These are phyloP conservation scores for Sodiomyces alkalinus DNA, from an alignment of 2,329 filamentous ascomycete species.

Conservation along the genomic window DNA sequence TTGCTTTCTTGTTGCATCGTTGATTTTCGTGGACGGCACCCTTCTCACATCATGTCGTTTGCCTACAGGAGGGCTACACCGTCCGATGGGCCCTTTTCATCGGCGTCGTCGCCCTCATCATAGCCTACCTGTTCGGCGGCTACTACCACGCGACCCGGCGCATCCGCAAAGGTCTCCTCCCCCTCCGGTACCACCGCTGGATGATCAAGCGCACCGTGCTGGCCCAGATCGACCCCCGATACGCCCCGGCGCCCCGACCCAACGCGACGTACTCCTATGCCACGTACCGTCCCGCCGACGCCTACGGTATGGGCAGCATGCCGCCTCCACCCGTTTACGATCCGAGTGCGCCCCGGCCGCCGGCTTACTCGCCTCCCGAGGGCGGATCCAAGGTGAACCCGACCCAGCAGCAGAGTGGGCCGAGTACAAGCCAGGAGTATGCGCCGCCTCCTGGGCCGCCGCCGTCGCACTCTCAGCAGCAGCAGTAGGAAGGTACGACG, in stretches of 20 bases:
- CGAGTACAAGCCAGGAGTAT: conserved; percentile 9
- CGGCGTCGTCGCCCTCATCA: conserved; percentile 40
- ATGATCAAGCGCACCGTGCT: conserved; percentile 32
- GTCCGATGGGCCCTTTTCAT: conserved; percentile 60
- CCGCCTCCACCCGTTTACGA: conserved; percentile 42
- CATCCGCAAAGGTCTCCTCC: conserved; percentile 47
- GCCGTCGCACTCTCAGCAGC: too few relatives aligned
- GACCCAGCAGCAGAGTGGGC: conserved; percentile 21
- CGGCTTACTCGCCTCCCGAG: conserved; percentile 36
- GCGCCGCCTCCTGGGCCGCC: conserved; percentile 34
- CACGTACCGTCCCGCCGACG: conserved; percentile 11
- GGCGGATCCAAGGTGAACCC: conserved; percentile 39
- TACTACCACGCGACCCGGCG: conserved; percentile 55
- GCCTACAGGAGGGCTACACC: conserved; percentile 40
- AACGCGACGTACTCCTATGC: conserved; percentile 18
- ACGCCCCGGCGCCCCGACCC: conserved; percentile 26
- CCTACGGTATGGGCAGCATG: conserved; percentile 35
- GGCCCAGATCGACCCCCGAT: conserved; percentile 31
- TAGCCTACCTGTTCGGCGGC: conserved; percentile 49
- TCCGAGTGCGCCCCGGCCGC: conserved; percentile 32
- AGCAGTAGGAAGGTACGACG: conserved; percentile 9
- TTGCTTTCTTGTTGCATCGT: too few relatives aligned
- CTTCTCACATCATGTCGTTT: neutral
- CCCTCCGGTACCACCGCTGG: conserved; percentile 56
- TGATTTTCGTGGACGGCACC: too few relatives aligned